phyloP scores from a whole-genome alignment of 257 asterid species.

The Galeopsis tetrahit region DNA sequence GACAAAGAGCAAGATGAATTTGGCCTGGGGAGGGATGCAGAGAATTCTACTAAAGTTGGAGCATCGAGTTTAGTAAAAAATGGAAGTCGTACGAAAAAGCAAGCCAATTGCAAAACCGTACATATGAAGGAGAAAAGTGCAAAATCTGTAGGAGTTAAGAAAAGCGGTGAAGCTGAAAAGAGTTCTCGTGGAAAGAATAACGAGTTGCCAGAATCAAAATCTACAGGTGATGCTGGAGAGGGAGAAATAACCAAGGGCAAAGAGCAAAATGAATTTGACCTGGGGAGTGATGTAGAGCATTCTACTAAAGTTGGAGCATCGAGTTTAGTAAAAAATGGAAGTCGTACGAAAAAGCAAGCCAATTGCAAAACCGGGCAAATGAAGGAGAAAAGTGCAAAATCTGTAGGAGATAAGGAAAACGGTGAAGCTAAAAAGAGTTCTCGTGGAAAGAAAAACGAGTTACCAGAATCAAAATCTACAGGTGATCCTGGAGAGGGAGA shows the following conservation, averaged over 20 bases:
- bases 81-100: slow-evolving; percentile 30
- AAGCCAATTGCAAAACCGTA: slow-evolving; percentile 26
- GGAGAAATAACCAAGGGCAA: slow-evolving; percentile 38
- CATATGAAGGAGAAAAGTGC: slow-evolving; percentile 27
- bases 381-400: slow-evolving; percentile 27
- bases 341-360: slow-evolving; percentile 34
- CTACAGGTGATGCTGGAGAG: slow-evolving; percentile 36
- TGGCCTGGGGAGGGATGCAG: slow-evolving; percentile 28
- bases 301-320: slow-evolving; percentile 35
- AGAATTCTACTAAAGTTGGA: slow-evolving; percentile 33
- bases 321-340: slow-evolving; percentile 32
- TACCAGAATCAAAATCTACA: slow-evolving; percentile 38
- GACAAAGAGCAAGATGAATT: slow-evolving; percentile 35
- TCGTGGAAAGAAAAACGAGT: slow-evolving; percentile 33
- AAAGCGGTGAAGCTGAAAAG: slow-evolving; percentile 39
- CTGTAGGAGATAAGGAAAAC: slow-evolving; percentile 30
- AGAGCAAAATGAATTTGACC: slow-evolving; percentile 33
- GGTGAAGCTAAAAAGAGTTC: slow-evolving; percentile 39
- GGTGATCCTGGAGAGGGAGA: slow-evolving; percentile 40
- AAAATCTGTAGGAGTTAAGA: slow-evolving; percentile 34
- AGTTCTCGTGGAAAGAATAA: slow-evolving; percentile 33
- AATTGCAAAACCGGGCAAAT: slow-evolving; percentile 4
- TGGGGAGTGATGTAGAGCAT: slow-evolving; percentile 27
- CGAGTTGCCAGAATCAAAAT: slow-evolving; percentile 37
- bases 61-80: slow-evolving; percentile 35